These are phyloP conservation scores for Aspergillus glaucus DNA, from an alignment of 2,329 filamentous ascomycete species.

Conservation along the genomic window DNA sequence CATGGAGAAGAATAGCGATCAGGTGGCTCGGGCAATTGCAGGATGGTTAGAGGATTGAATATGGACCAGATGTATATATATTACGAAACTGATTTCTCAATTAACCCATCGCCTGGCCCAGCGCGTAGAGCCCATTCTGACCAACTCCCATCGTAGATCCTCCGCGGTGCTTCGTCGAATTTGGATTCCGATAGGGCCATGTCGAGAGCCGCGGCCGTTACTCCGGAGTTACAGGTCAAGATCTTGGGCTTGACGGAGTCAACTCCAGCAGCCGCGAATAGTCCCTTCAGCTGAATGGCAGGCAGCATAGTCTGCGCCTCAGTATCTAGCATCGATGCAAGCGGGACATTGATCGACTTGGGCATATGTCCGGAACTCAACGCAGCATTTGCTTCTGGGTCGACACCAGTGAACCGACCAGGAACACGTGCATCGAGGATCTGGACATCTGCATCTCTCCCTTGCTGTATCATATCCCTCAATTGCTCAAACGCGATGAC, in stretches of 20 bases:
- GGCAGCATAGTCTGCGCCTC: conserved; percentile 10
- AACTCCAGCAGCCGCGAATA: conserved; percentile 15
- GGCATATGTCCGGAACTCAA: conserved; percentile 21
- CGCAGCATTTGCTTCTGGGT: conserved; percentile 9
- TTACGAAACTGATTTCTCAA: conserved; percentile 3
- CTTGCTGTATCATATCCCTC: neutral
- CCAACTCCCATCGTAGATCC: conserved; percentile 29
- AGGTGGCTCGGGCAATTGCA: conserved; percentile 3
- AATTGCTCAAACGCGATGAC: conserved; percentile 15
- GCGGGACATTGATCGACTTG: conserved; percentile 19
- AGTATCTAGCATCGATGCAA: conserved; percentile 13
- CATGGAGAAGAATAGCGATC: conserved; percentile 22
- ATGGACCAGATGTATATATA: neutral
- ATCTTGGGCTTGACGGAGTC: conserved; percentile 9
- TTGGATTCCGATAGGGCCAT: conserved; percentile 16
- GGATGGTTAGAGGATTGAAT: neutral
- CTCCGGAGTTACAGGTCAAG: conserved; percentile 25
- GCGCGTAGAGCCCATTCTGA: conserved; percentile 22
- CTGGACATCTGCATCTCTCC: conserved; percentile 2
- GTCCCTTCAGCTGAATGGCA: conserved; percentile 1
- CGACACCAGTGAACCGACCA: conserved; percentile 13
- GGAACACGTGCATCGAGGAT: conserved; percentile 18
- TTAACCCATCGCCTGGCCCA: conserved; percentile 5
- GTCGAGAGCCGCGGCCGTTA: conserved; percentile 23
- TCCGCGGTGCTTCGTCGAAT: conserved; percentile 8